Evolutionary conservation across 2,329 filamentous ascomycete species (phyloP).

Genomic region (Fonsecaea pugnacius): DNA sequence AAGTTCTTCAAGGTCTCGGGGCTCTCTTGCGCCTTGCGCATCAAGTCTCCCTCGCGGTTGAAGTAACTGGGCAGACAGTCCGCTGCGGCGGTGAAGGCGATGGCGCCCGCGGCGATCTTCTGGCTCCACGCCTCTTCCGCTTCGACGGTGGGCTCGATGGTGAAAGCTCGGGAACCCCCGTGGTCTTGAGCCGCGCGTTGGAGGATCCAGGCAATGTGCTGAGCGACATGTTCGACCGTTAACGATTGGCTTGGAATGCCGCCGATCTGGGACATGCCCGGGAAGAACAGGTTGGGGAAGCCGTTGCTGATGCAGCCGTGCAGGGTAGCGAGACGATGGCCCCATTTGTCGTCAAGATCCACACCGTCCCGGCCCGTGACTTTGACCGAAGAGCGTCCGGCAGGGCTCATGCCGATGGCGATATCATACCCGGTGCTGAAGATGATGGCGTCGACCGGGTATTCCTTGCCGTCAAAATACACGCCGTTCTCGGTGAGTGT

Average conservation of each 20-base stretch:
- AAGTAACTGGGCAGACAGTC: conserved; percentile 12
- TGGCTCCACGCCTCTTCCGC: conserved; percentile 24
- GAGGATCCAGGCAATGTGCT: conserved; percentile 20
- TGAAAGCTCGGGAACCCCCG: conserved; percentile 2
- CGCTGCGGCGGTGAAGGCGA: conserved; percentile 4
- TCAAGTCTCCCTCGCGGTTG: conserved; percentile 23
- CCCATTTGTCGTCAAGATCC: conserved; percentile 37
- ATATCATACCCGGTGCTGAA: conserved; percentile 52
- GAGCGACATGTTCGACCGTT: conserved; percentile 22
- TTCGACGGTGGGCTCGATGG: conserved; percentile 25
- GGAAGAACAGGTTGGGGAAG: conserved; percentile 27
- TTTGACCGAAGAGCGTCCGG: conserved; percentile 26
- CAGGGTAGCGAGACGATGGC: conserved; percentile 19
- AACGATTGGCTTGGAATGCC: conserved; percentile 20
- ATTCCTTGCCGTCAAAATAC: conserved; percentile 53
- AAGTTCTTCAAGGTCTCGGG: not conserved
- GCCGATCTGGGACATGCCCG: conserved; percentile 20
- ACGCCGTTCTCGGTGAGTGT: conserved; percentile 53
- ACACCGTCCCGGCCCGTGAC: conserved; percentile 37
- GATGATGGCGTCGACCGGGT: conserved; percentile 54
- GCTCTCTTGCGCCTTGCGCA: not conserved
- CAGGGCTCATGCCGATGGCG: not conserved
- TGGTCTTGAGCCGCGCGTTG: not conserved
- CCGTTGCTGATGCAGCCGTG: conserved; percentile 20
- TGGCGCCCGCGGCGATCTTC: conserved; percentile 14